Evolutionary conservation across 1,284 basidiomycete species (phyloP), one percentile per base, ranked within the genome.

Genomic region (Wolfiporia cocos): DNA sequence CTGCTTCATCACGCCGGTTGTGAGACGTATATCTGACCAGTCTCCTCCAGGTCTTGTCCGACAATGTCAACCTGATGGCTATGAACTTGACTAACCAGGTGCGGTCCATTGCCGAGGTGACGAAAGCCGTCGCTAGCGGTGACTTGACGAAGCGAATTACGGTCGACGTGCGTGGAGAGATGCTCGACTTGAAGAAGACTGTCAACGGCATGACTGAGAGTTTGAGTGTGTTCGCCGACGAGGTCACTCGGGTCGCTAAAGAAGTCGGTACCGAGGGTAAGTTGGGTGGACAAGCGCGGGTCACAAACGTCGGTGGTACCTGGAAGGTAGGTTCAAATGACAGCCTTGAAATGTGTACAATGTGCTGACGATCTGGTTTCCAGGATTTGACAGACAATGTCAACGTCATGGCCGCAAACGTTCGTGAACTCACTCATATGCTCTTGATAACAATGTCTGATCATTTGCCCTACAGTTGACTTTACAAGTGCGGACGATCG

Each of bases 51-150:
- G 79, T 78, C 32, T 63, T 86, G 44, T 78, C 81, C 18, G 81
- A 86, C 55, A 86, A 88, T 48, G 84, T 88, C 54, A 93, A 93
- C 65, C 63, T 92, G 50, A 88, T 89, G 86, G 93, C 92, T 34
- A 88, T 89, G 71, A 95, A 95, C 58, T 65, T 95, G 58, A 95
- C 92, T 37, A 88, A 88, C 49, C 92, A 94, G 73, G 91, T 94
- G 49, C 86, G 91, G 30, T 88, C 85, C 10, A 92, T 92, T 52
- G 87, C 89, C 0, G 72, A 84, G 53, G 89, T 86, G 17, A 91
- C 82, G 26, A 96, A 92, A 48, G 92, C 92, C 17, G 92, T 95
- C 42, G 91, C 92, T 0, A 74, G 79, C 26, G 92, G 92, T 39
- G 91, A 95, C 58, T 71, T 95, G 59, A 89, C 83, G 2, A 89